Percentiles rank a stretch among this genome's conserved stretches.
phyloP scores from a whole-genome alignment of 2,329 filamentous ascomycete genomes.

The Cyphellophora attinorum region DNA sequence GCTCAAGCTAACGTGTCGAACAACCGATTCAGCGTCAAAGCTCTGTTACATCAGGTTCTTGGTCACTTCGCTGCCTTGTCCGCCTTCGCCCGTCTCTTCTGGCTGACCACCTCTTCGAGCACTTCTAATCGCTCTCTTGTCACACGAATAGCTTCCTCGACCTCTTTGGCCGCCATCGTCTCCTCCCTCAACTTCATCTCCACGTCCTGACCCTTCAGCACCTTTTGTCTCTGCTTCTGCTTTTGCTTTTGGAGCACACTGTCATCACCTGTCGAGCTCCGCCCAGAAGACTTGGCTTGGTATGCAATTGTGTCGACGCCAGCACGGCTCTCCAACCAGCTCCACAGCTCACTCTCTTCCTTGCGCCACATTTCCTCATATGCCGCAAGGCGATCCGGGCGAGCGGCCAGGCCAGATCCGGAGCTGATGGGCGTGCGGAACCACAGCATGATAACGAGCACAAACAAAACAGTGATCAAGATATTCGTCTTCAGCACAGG shows the following conservation, averaged over 20 bases:
- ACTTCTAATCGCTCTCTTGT: slow-evolving; percentile 77
- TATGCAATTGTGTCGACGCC: slow-evolving; percentile 53
- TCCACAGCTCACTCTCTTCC: slow-evolving; percentile 84
- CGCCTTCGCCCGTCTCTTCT: slow-evolving; percentile 1
- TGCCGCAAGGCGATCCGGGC: slow-evolving; percentile 62
- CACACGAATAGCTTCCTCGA: slow-evolving; percentile 70
- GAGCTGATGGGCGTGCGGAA: slow-evolving; percentile 40
- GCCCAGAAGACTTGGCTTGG: slow-evolving; percentile 17
- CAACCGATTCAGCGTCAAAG: too few relatives aligned
- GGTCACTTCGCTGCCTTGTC: background rate
- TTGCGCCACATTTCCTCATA: slow-evolving; percentile 90
- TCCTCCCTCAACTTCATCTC: slow-evolving; percentile 52
- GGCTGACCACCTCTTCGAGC: slow-evolving; percentile 59
- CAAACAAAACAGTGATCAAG: slow-evolving; percentile 63
- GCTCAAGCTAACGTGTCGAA: too few relatives aligned
- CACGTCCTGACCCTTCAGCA: slow-evolving; percentile 31
- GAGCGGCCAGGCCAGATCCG: slow-evolving; percentile 24
- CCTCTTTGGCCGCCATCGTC: slow-evolving; percentile 62
- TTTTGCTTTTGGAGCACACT: slow-evolving; percentile 10
- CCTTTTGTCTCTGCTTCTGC: slow-evolving; percentile 19
- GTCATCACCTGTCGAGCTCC: slow-evolving; percentile 14
- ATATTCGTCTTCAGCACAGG: slow-evolving; percentile 69
- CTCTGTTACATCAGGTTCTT: too few relatives aligned
- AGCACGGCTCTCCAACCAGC: slow-evolving; percentile 82
- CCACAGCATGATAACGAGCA: slow-evolving; percentile 66